Evolutionary conservation across 2,329 filamentous ascomycete species (phyloP).

Genomic region (Aureobasidium sp.): DNA sequence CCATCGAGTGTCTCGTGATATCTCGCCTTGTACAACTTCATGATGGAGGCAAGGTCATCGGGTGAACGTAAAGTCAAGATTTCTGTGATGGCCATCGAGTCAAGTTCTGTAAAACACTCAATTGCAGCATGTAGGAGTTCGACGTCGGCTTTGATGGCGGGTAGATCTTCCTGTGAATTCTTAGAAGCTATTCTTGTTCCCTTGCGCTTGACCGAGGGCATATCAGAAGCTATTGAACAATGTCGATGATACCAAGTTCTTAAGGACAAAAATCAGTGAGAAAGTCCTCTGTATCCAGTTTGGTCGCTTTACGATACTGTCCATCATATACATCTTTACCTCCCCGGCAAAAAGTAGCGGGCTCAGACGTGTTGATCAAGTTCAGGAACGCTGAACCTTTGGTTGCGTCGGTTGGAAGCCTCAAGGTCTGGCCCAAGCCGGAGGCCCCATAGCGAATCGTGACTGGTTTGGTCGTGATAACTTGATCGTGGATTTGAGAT

Average conservation of each 20-base stretch:
- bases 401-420: not conserved
- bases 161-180: not conserved
- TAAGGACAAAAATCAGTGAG: constrained; percentile 46
- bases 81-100: not conserved
- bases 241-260: constrained; percentile 46
- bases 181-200: no score
- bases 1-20: not conserved
- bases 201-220: constrained; percentile 25
- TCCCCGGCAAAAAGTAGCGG: constrained; percentile 44
- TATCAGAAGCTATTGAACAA: constrained; percentile 39
- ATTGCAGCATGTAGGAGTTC: not conserved
- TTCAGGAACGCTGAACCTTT: not conserved
- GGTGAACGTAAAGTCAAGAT: not conserved
- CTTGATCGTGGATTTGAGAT: not conserved
- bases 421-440: not conserved
- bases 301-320: constrained; percentile 46
- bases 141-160: not conserved
- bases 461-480: not conserved
- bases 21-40: not conserved
- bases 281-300: constrained; percentile 45
- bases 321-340: constrained; percentile 45
- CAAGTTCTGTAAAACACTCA: not conserved
- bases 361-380: constrained; percentile 24
- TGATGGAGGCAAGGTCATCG: not conserved
- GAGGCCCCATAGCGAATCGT: constrained; percentile 6